A percentile compares a stretch with the other conserved stretches of the same genome.
Conservation (phyloP, 2,329 filamentous ascomycete species). For the Trematosphaeria pertusa region DNA sequence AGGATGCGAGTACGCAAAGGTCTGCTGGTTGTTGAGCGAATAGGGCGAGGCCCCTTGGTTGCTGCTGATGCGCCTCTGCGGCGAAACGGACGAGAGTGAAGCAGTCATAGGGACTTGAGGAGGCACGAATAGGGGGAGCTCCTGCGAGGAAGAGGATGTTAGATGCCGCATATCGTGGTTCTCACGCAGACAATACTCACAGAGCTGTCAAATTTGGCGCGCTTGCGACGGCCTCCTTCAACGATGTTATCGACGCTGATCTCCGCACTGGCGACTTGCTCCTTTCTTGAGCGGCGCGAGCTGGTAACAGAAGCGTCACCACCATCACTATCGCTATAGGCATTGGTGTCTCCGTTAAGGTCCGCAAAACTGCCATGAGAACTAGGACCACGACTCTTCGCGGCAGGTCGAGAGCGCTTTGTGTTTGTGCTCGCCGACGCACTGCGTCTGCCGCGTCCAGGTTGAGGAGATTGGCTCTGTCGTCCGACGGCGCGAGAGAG, state of each 20-base stretch:
- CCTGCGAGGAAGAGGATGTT: constrained; percentile 62
- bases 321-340: constrained; percentile 88
- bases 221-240: constrained; percentile 92
- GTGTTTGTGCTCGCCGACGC: constrained; percentile 72
- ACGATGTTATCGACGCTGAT: constrained; percentile 99
- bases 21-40: constrained; percentile 76
- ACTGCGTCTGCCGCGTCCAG: constrained; percentile 75
- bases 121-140: constrained; percentile 92
- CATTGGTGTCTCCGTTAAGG: constrained; percentile 66
- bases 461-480: constrained; percentile 78
- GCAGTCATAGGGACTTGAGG: constrained; percentile 79
- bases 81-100: constrained; percentile 98
- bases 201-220: constrained; percentile 94
- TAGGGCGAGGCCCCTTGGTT: constrained; percentile 77
- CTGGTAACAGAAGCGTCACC: constrained; percentile 74
- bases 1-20: constrained; percentile 77
- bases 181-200: constrained; percentile 65
- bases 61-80: constrained; percentile 79
- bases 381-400: constrained; percentile 72
- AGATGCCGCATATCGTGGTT: constrained; percentile 23
- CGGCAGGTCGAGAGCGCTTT: constrained; percentile 67
- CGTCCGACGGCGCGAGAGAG: constrained; percentile 70
- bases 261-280: constrained; percentile 91
- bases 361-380: constrained; percentile 67
- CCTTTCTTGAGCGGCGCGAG: constrained; percentile 77